phyloP scores from a whole-genome alignment of 495 filamentous ascomycete genomes.

The Penicillium desertorum region DNA sequence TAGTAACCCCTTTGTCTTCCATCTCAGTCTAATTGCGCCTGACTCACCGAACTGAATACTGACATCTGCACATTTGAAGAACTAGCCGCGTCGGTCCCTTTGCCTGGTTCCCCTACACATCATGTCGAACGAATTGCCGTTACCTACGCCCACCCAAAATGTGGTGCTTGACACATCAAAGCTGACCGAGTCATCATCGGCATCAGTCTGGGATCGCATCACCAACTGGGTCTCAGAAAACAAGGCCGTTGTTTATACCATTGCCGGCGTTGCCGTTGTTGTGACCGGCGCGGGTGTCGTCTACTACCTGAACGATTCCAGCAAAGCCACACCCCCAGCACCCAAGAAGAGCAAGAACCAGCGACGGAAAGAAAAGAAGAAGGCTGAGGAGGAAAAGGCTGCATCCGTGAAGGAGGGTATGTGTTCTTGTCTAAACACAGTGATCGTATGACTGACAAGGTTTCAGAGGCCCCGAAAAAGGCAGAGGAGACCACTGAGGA shows the following conservation, averaged over 20 bases:
- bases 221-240: slow-evolving; percentile 93
- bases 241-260: slow-evolving; percentile 92
- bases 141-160: slow-evolving; percentile 41
- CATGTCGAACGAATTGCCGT: slow-evolving; percentile 44
- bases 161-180: slow-evolving; percentile 52
- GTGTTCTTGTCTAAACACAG: slow-evolving; percentile 16
- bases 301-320: slow-evolving; percentile 71
- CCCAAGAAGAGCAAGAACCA: slow-evolving; percentile 64
- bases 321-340: slow-evolving; percentile 32
- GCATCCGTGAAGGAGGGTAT: slow-evolving; percentile 46
- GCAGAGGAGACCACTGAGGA: slow-evolving; percentile 71
- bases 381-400: slow-evolving; percentile 68
- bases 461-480: slow-evolving; percentile 45
- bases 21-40: not conserved
- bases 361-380: slow-evolving; percentile 59
- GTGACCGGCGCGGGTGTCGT: slow-evolving; percentile 85
- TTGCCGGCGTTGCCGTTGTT: slow-evolving; percentile 89
- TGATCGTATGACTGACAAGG: slow-evolving; percentile 27
- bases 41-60: slow-evolving; percentile 5
- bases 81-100: slow-evolving; percentile 24
- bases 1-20: slow-evolving; percentile 10
- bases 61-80: slow-evolving; percentile 13
- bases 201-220: slow-evolving; percentile 83
- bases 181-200: slow-evolving; percentile 50
- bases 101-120: slow-evolving; percentile 31